Evolutionary conservation across 2,329 filamentous ascomycete genomes (phyloP), one percentile per base, ranked within the genome.

Genomic region (Thermoascus crustaceus): DNA sequence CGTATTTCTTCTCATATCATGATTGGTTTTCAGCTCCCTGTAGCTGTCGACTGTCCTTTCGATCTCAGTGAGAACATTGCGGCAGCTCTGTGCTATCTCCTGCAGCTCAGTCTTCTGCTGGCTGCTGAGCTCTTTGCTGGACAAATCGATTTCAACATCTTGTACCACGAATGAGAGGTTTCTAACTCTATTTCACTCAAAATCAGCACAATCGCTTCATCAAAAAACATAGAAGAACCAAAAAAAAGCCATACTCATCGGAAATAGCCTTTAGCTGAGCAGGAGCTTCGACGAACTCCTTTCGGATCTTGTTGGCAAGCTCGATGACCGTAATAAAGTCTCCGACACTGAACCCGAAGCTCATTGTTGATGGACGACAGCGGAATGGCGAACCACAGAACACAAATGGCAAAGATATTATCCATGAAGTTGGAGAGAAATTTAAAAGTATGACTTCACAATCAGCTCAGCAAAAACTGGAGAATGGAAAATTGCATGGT

Each of bases 321-420:
- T 53, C 38, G 13, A 57, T 38, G 16, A 55, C 46, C 2, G 54
- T 41, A 11, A 59, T 32, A 16, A 59, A 49, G 32, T 61, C 60
- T 4, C 55, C 57, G 9, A 55, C 43, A 5, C 57, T 45, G 41
- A 55, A 58, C 7, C 56, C 57, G 34, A 63, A 59, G 30, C 50
- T 55, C 58, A 57, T 60, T 24, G 30, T n/a, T n/a, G n/a, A n/a
- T n/a, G n/a, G n/a, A n/a, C n/a, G n/a, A n/a, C n/a, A n/a, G n/a
- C n/a, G n/a, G n/a, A n/a, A n/a, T n/a, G n/a, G n/a, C n/a, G n/a
- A n/a, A n/a, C n/a, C n/a, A n/a, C n/a, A n/a, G n/a, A n/a, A n/a
- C n/a, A n/a, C n/a, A n/a, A n/a, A n/a, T n/a, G n/a, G n/a, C n/a
- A n/a, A n/a, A n/a, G n/a, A n/a, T n/a, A n/a, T n/a, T n/a, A n/a